Evolutionary conservation across 371 early-diverging fungal genomes (phyloP).

Genomic region (Catenaria anguillulae): DNA sequence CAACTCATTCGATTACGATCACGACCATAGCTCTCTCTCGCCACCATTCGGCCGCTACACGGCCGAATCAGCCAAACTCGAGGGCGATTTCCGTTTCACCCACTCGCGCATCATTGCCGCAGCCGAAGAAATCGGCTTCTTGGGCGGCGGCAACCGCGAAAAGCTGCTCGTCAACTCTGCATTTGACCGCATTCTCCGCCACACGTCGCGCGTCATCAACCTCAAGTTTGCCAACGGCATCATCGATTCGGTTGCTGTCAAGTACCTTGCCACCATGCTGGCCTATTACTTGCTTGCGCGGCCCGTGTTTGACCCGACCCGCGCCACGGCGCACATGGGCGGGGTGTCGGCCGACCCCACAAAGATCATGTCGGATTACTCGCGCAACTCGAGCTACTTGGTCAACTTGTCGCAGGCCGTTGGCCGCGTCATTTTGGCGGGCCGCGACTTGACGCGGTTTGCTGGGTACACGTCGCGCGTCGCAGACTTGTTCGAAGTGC

Average conservation of each 20-base stretch:
- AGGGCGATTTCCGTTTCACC: constrained; percentile 70
- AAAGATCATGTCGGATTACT: constrained; percentile 71
- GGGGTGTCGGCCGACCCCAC: constrained; percentile 44
- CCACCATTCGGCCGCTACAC: constrained; percentile 68
- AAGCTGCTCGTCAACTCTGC: constrained; percentile 49
- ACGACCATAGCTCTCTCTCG: too few relatives aligned
- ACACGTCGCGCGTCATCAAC: constrained; percentile 7
- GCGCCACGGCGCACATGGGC: constrained; percentile 44
- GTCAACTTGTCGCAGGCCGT: constrained; percentile 67
- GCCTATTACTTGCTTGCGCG: constrained; percentile 65
- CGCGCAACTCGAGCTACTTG: constrained; percentile 67
- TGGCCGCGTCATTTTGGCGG: constrained; percentile 22
- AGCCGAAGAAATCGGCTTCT: constrained; percentile 59
- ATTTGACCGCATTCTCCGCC: constrained; percentile 32
- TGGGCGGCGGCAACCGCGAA: constrained; percentile 59
- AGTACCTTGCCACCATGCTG: constrained; percentile 74
- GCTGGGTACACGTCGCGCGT: constrained; percentile 64
- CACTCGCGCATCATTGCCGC: constrained; percentile 65
- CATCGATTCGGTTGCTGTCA: constrained; percentile 60
- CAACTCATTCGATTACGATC: too few relatives aligned
- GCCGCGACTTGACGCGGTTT: constrained; percentile 65
- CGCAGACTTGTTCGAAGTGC: constrained; percentile 52
- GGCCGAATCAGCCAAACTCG: constrained; percentile 58
- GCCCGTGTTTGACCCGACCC: constrained; percentile 56
- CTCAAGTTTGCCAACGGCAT: constrained; percentile 8